phyloP scores from a whole-genome alignment of 2,329 filamentous ascomycete genomes.

The Cercospora berteroae region DNA sequence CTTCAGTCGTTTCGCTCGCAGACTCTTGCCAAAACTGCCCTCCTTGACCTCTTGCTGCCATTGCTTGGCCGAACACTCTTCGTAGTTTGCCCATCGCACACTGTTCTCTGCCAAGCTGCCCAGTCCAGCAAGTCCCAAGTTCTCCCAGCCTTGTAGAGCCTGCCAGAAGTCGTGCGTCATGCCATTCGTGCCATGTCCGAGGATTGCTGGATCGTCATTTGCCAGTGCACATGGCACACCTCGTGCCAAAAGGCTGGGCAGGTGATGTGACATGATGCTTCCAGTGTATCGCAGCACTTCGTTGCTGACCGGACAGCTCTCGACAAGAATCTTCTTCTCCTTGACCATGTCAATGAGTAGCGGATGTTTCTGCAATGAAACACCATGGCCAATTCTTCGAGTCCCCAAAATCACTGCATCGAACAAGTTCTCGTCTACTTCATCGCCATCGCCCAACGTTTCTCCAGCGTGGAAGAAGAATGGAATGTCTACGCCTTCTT shows the following conservation, averaged over 20 bases:
- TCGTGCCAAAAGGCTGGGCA: slow-evolving; percentile 79
- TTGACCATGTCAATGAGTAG: slow-evolving; percentile 85
- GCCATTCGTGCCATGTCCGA: slow-evolving; percentile 77
- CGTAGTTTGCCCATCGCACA: slow-evolving; percentile 83
- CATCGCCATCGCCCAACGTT: slow-evolving; percentile 73
- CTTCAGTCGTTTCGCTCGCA: slow-evolving; percentile 70
- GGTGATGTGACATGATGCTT: slow-evolving; percentile 72
- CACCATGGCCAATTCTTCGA: slow-evolving; percentile 83
- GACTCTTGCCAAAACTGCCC: slow-evolving; percentile 67
- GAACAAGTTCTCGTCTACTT: slow-evolving; percentile 79
- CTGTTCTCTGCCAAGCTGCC: slow-evolving; percentile 90
- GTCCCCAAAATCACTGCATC: slow-evolving; percentile 86
- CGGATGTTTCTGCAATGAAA: slow-evolving; percentile 87
- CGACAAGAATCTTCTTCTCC: slow-evolving; percentile 81
- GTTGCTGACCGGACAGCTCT: slow-evolving; percentile 88
- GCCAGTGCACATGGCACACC: slow-evolving; percentile 81
- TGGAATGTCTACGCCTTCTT: slow-evolving; percentile 76
- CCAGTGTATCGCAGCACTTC: slow-evolving; percentile 78
- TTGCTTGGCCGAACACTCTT: slow-evolving; percentile 68
- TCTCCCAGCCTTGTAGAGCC: slow-evolving; percentile 85
- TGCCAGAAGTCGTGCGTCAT: slow-evolving; percentile 96
- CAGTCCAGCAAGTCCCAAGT: slow-evolving; percentile 81
- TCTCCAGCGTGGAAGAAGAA: slow-evolving; percentile 97
- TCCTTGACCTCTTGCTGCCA: slow-evolving; percentile 73
- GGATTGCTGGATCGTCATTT: slow-evolving; percentile 87